Base-by-base conservation (phyloP, 1,284 basidiomycete genomes). In the Boletellus sp. region DNA sequence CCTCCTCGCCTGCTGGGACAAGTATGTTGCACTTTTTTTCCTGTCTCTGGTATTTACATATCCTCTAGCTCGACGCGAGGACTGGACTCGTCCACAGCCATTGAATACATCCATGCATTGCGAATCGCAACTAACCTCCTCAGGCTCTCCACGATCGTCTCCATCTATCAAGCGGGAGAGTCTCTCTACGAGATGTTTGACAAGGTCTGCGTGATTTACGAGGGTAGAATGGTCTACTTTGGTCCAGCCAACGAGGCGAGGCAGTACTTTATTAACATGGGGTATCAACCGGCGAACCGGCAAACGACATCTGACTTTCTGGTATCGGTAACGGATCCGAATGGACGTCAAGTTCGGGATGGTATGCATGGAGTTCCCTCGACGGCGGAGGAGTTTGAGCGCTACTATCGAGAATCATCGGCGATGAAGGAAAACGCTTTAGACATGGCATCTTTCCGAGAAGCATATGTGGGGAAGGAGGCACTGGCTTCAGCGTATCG, bases 231-330 rank as follows among this genome's bases (percentile, higher is more conserved):
- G 73, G 81, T 80, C 39, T 89, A 79, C 67, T 89, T 83, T 54
- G 87, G 86, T 0, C 76, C 74, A 4, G 73, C 78, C 2, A 65
- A 64, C 41, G 66, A 72, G 16, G 85, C 84, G 5, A 73, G 77
- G 49, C 66, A 74, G 38, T 87, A 82, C 62, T 86, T 85, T 59
- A 67, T 78, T 50, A 69, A 79, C 48, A 77, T 87, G 71, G 87
- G 87, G 17, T 92, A 82, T 60, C 66, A 75, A 29, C 74, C 76
- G 2, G 69, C 73, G 3, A 65, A 72, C 29, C 70, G 83, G 22
- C 81, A 87, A 57, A 85, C 82, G 0, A 82, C 81, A 0, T 77
- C 80, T n/a, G 84, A 85, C 58, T 89, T 86, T 66, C 69, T 87
- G 21, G 71, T 76, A 4, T 63, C 69, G 44, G 70, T 85, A n/a